These are phyloP conservation scores for Bolboschoenus planiculmis DNA, from an alignment of 176 grass and related monocot genomes.

Conservation along the genomic window DNA sequence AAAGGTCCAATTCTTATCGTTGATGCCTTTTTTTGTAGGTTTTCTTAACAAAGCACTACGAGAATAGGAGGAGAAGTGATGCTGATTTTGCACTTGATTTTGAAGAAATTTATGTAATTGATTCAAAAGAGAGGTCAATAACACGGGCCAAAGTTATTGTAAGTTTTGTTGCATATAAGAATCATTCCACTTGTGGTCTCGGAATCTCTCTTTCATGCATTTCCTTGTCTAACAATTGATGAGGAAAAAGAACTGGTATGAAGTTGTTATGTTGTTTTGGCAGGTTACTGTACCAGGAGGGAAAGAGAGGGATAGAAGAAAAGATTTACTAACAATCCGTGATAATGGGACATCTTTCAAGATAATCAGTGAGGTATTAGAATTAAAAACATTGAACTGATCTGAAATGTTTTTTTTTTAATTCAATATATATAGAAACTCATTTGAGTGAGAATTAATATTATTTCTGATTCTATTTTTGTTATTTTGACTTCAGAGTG, in stretches of 20 bases:
- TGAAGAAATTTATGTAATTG: conserved; percentile 96
- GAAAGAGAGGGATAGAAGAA: conserved; percentile 63
- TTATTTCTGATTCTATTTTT: conserved; percentile 2
- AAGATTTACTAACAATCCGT: conserved; percentile 67
- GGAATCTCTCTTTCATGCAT: neutral
- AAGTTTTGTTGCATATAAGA: conserved; percentile 16
- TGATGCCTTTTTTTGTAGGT: conserved; percentile 37
- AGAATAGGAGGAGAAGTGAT: conserved; percentile 64
- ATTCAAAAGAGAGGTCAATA: conserved; percentile 84
- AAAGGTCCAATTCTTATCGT: neutral
- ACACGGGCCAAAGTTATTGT: conserved; percentile 87
- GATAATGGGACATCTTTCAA: conserved; percentile 67
- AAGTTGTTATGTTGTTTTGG: conserved; percentile 18
- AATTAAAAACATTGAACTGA: conserved; percentile 6
- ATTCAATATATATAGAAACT: neutral
- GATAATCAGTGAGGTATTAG: conserved; percentile 58
- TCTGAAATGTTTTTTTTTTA: neutral
- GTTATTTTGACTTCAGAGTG: conserved; percentile 26
- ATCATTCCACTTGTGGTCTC: neutral
- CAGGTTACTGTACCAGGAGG: conserved; percentile 73
- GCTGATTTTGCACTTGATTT: conserved; percentile 88
- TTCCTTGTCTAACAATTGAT: neutral
- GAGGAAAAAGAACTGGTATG: neutral
- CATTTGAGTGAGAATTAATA: neutral
- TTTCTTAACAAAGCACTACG: conserved; percentile 92